phyloP scores from a whole-genome alignment of 441 rosid species.

The Adansonia rubrostipa region DNA sequence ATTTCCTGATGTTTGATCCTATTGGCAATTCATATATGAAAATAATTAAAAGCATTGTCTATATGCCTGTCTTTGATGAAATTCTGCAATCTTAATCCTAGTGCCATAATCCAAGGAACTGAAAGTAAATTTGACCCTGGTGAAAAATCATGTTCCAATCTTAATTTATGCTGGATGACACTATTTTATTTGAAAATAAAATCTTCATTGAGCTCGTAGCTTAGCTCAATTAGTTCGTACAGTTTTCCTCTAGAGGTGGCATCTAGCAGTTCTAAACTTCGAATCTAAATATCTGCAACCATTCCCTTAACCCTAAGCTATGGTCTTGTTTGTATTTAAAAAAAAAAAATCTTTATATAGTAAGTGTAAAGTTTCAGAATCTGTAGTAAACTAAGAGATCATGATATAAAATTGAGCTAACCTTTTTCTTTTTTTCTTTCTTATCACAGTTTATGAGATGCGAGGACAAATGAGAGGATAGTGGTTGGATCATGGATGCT shows the following conservation, averaged over 20 bases:
- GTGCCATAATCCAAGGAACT: not conserved
- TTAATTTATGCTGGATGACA: not conserved
- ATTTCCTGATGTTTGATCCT: not conserved
- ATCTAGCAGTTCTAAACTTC: too few relatives aligned
- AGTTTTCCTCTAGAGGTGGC: too few relatives aligned
- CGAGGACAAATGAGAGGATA: not conserved
- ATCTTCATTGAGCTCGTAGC: not conserved
- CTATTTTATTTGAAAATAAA: not conserved
- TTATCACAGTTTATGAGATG: not conserved
- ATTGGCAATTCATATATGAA: not conserved
- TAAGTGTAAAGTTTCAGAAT: not conserved
- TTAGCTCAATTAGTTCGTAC: too few relatives aligned
- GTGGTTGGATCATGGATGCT: not conserved
- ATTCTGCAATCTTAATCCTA: not conserved
- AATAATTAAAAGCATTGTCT: not conserved
- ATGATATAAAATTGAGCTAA: not conserved
- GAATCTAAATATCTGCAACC: too few relatives aligned
- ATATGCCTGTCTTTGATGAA: not conserved
- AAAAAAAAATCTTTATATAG: not conserved
- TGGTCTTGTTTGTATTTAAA: too few relatives aligned
- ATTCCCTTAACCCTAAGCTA: too few relatives aligned
- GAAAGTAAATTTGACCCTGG: too few relatives aligned
- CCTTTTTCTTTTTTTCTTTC: not conserved
- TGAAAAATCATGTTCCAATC: not conserved
- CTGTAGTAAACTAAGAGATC: not conserved